Conservation (phyloP, 495 filamentous ascomycete genomes). For the Neurospora intermedia region DNA sequence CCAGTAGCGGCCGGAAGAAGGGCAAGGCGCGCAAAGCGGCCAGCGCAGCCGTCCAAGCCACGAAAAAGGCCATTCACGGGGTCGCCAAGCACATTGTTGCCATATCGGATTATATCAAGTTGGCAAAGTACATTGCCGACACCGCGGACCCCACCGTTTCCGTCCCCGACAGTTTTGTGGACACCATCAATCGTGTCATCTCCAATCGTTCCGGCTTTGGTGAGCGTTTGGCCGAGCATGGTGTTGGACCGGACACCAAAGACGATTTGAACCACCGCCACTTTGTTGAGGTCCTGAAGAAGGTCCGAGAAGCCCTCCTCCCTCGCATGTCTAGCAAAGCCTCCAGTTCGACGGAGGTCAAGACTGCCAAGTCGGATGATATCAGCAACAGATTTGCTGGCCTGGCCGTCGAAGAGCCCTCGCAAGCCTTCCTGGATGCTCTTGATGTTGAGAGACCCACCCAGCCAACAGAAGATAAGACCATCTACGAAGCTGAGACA, state of each 20-base stretch:
- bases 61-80: background rate
- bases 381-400: constrained; percentile 21
- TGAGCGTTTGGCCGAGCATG: constrained; percentile 8
- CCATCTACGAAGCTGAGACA: constrained; percentile 25
- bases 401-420: constrained; percentile 27
- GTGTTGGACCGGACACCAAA: constrained; percentile 3
- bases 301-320: constrained; percentile 20
- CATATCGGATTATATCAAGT: constrained; percentile 26
- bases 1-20: constrained; percentile 16
- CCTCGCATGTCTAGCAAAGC: constrained; percentile 9
- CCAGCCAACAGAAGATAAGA: background rate
- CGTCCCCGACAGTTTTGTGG: constrained; percentile 15
- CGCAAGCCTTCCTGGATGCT: constrained; percentile 24
- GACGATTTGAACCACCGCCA: constrained; percentile 21
- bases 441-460: constrained; percentile 14
- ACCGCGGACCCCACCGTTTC: constrained; percentile 8
- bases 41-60: background rate
- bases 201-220: constrained; percentile 10
- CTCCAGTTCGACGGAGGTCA: background rate
- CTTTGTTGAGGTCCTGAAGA: constrained; percentile 26
- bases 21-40: constrained; percentile 24
- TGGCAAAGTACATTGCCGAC: constrained; percentile 27
- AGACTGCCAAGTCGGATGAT: background rate
- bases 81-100: constrained; percentile 23
- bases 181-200: constrained; percentile 21